Evolutionary conservation across 1,139 yeast genomes (phyloP), one percentile per base, ranked within the genome.

Genomic region (Yamadazyma atmosphaerica): DNA sequence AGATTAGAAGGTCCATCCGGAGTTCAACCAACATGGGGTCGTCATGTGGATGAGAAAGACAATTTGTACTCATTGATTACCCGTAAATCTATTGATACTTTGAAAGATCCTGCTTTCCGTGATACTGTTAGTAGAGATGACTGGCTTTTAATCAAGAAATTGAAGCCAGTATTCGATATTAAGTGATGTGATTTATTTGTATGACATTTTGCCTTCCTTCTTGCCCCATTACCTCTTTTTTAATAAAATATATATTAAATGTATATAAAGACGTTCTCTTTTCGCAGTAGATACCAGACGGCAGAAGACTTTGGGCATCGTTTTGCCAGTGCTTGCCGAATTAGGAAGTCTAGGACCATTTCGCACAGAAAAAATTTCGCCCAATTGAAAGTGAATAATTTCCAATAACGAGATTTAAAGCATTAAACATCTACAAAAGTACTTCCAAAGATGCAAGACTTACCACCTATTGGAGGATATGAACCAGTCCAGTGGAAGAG

Each of bases 1-100:
- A 84, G 98, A 75, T 76, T 92, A 59, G 98, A 92, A 43, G 83
- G 89, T 53, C 95, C 96, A 42, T 82, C 94, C 19, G 76, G 89
- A 39, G 92, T 87, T 47, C 96, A 89, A 68, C 98, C 98, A 42
- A 83, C 88, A 13, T 92, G 98, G 98, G 99, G 99, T 46, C 88
- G 98, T 74, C 99, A 92, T 60, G 95, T 92, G 54, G 96, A 89
- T 60, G 98, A 92, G 65, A 74, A 79, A 48, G 99, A 92, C 62
- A 77, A 80, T 40, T 74, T 92, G 59, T 92, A 89, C 68, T 92
- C 98, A 10, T 77, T 86, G 68, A 79, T 92, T 50, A 63, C 94
- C 18, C 82, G 98, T 73, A 85, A 74, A 63, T 86, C 96, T 26
- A 90, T 92, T 55, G 98, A 92, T 61, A 86, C 96, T n/a, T 81